A percentile compares a stretch with the other conserved stretches of the same genome.
Conservation (phyloP, 2,329 filamentous ascomycete genomes). For the Exophiala xenobiotica region DNA sequence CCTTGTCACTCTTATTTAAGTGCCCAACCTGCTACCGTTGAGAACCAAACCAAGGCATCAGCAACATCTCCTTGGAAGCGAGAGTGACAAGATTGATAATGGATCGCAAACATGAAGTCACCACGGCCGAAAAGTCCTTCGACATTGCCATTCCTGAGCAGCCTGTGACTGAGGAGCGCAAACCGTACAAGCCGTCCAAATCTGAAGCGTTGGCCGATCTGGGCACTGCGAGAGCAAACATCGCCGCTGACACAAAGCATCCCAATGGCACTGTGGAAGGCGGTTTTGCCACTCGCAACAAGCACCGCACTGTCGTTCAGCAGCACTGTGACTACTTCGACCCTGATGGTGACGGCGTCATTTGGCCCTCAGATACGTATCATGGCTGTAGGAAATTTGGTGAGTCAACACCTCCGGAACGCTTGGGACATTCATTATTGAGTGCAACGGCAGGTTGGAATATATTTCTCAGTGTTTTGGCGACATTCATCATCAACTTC, state of each 20-base stretch:
- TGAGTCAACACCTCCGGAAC: neutral
- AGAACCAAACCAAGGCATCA: too few relatives aligned
- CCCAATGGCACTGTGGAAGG: conserved; percentile 38
- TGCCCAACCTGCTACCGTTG: too few relatives aligned
- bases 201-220: neutral
- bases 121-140: neutral
- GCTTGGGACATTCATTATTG: neutral
- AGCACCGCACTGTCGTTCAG: conserved; percentile 46
- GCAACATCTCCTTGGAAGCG: too few relatives aligned
- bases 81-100: too few relatives aligned
- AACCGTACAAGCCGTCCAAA: conserved; percentile 10
- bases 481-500: conserved; percentile 49
- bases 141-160: conserved; percentile 7
- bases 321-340: conserved; percentile 57
- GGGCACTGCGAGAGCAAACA: conserved; percentile 39
- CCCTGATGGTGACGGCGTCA: conserved; percentile 51
- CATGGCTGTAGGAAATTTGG: conserved; percentile 47
- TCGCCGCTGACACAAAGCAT: conserved; percentile 38
- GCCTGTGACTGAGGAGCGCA: conserved; percentile 13
- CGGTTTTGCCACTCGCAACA: conserved; percentile 35
- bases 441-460: conserved; percentile 28
- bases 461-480: conserved; percentile 44
- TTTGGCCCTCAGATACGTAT: conserved; percentile 55
- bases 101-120: too few relatives aligned
- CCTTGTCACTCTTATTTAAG: too few relatives aligned